These are phyloP conservation scores for Leptographium radiaticola DNA, from an alignment of 2,329 filamentous ascomycete species.

Conservation along the genomic window DNA sequence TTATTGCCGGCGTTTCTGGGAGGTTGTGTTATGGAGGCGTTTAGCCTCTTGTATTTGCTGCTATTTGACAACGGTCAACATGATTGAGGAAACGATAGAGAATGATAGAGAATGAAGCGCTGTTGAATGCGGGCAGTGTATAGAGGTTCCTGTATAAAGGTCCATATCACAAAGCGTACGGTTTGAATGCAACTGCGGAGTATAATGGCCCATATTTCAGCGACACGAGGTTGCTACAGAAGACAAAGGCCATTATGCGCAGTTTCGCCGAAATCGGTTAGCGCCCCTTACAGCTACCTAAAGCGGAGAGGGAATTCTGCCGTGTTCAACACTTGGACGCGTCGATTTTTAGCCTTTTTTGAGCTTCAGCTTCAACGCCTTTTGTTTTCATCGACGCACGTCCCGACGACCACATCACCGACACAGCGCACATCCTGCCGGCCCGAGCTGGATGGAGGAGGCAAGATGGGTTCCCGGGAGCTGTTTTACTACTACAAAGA, in stretches of 20 bases:
- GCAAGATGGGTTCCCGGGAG: slow-evolving; percentile 50
- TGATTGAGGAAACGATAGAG: no score
- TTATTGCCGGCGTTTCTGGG: no score
- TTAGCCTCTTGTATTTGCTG: no score
- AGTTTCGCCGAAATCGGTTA: slow-evolving; percentile 2
- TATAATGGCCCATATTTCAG: no score
- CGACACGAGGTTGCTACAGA: neutral
- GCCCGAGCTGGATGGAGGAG: slow-evolving; percentile 41
- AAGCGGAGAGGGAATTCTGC: slow-evolving; percentile 3
- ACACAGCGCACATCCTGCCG: neutral
- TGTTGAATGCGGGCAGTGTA: no score
- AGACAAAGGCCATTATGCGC: neutral
- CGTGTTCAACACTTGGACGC: slow-evolving; percentile 1
- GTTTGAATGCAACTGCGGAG: no score
- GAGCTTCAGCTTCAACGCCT: neutral
- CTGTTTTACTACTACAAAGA: slow-evolving; percentile 68
- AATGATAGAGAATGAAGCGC: no score
- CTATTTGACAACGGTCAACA: no score
- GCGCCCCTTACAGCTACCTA: neutral
- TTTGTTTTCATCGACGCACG: neutral
- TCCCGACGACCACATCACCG: neutral
- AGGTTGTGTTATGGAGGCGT: no score
- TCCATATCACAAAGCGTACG: no score
- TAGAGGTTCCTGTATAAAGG: no score
- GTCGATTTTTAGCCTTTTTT: slow-evolving; percentile 5